Evolutionary conservation across 1,284 basidiomycete genomes (phyloP), one percentile per base, ranked within the genome.

Genomic region (Leucoagaricus sp.): DNA sequence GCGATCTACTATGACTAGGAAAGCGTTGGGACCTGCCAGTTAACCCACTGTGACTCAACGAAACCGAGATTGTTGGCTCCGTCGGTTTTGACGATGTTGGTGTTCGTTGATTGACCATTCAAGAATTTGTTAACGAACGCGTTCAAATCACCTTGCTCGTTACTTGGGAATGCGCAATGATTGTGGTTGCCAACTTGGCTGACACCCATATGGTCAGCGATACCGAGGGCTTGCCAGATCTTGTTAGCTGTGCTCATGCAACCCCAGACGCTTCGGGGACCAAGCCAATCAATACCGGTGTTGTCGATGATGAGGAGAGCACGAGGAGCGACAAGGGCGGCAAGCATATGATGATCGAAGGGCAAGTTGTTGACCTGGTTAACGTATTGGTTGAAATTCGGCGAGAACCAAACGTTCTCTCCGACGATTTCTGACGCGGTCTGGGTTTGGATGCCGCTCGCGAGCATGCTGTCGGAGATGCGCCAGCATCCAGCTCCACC

Each of bases 381-480:
- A 17, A 76, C 76, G 69, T 71, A 82, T 59, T 70, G 68, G 58
- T 76, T 67, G 69, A 83, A 83, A 55, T 61, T 63, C 13, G 69
- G 61, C 26, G 77, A 79, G 74, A 83, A 81, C 81, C 81, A 83
- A n/a, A 81, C 80, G 66, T 83, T 83, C 71, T 84, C 82, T 19
- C 68, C 67, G 42, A 83, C 76, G 63, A 83, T 83, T 65, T 83
- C 77, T n/a, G 75, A 74, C 4, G 81, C 79, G 6, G 78, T 79
- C 67, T 83, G 80, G 9, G 78, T 77, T 48, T 63, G 64, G 36
- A 71, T 69, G 1, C 77, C 76, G 42, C 62, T 59, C 51, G 62
- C 53, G 29, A 69, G 65, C 72, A 79, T 75, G 55, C 61, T 74
- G 60, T 79, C 74, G 40, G 80, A 82, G 58, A 84, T 71, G 42